Evolutionary conservation across 805 yeast species (phyloP), one percentile per base, ranked within the genome.

Genomic region (Wickerhamiella allomyrinae): DNA sequence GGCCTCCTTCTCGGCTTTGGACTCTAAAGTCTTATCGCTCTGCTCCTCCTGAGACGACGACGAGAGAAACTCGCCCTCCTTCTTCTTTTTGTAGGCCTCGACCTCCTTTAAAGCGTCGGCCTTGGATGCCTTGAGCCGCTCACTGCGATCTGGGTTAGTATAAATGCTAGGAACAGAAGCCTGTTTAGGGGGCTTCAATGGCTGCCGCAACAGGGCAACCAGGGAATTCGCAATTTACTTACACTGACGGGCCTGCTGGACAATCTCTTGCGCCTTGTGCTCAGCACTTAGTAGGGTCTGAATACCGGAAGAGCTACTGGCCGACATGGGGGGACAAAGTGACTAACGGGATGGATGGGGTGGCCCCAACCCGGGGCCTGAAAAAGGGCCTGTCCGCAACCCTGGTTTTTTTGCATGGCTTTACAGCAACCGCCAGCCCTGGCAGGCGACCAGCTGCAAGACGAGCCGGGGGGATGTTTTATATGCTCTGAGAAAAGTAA

Each of bases 211-310:
- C n/a, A n/a, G n/a, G n/a, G n/a, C n/a, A n/a, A n/a, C n/a, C n/a
- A n/a, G n/a, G n/a, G n/a, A n/a, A n/a, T n/a, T n/a, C n/a, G n/a
- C n/a, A n/a, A 5, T 27, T 27, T 58, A 73, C 74, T 59, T 70
- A 70, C 79, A 85, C 54, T 78, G 73, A 70, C 97, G 83, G 20
- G 98, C 96, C 59, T 81, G 80, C 56, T 87, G 73, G 47, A 91
- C 97, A 49, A 87, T 82, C 54, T 79, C 87, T 54, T 94, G 96
- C n/a, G 98, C 97, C 56, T 84, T 89, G 66, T 82, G 85, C 68
- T 91, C 98, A 48, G 97, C 94, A 58, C 72, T 78, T 47, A 78
- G 68, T 45, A 78, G 71, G 50, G 81, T 75, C 68, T 78, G 82
- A 56, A 78, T 77, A 53, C 84, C 85, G 43, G 71, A 58, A 27